Evolutionary conservation across 1,139 yeast genomes (phyloP).

Genomic region (Zygosaccharomyces sapae): DNA sequence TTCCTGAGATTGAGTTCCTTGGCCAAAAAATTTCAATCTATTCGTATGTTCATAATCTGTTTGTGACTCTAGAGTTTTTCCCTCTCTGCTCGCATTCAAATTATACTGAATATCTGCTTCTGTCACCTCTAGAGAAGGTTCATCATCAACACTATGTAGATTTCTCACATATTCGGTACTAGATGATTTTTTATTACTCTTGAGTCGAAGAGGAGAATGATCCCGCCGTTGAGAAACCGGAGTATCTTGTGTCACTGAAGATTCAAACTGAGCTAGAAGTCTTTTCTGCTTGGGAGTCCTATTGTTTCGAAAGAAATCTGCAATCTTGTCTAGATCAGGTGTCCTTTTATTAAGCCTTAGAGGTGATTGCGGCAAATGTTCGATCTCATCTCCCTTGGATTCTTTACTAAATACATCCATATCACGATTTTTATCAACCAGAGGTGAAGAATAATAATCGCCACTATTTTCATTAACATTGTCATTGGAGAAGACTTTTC

Average conservation of each 20-base stretch:
- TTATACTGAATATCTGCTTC: conserved; percentile 4
- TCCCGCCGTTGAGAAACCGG: conserved; percentile 16
- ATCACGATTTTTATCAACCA: not conserved
- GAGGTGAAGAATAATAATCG: not conserved
- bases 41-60: not conserved
- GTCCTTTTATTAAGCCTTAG: conserved; percentile 22
- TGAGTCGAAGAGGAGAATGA: not conserved
- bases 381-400: not conserved
- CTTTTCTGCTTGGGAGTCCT: conserved; percentile 18
- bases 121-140: conserved; percentile 20
- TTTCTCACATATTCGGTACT: conserved; percentile 1
- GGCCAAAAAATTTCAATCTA: not conserved
- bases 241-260: conserved; percentile 22
- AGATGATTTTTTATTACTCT: conserved; percentile 4
- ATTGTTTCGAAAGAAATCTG: conserved; percentile 22
- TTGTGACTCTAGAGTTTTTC: not conserved
- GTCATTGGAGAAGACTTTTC: not conserved
- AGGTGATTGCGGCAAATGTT: conserved; percentile 1
- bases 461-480: not conserved
- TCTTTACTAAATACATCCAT: not conserved
- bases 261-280: conserved; percentile 14
- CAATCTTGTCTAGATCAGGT: conserved; percentile 30
- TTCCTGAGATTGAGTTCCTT: not conserved
- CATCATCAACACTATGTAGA: conserved; percentile 8
- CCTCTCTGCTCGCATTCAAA: not conserved